phyloP scores from a whole-genome alignment of 148 eudicot genomes.

The Rhododendron griersonianum region DNA sequence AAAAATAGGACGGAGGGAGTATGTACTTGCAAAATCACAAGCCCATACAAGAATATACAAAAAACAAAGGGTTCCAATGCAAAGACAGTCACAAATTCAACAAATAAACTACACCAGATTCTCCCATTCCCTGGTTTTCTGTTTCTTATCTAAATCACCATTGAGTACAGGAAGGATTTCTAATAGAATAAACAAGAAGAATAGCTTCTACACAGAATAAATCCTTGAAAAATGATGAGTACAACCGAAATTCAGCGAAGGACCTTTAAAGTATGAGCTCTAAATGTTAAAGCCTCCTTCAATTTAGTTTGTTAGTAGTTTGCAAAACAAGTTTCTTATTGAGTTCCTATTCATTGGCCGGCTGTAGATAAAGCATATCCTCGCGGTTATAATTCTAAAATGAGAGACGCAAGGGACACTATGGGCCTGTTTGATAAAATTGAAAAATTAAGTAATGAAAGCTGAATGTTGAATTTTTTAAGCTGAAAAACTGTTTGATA shows the following conservation, averaged over 20 bases:
- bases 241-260: conserved; percentile 6
- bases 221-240: not conserved
- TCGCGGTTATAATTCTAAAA: conserved; percentile 12
- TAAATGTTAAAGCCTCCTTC: conserved; percentile 23
- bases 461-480: too few species aligned
- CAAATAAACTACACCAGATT: not conserved
- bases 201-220: not conserved
- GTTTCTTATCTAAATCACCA: not conserved
- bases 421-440: too few species aligned
- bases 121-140: not conserved
- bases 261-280: conserved; percentile 1
- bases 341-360: conserved; percentile 8
- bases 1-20: too few species aligned
- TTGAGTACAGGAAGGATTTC: not conserved
- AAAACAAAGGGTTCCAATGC: too few species aligned
- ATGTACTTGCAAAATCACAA: too few species aligned
- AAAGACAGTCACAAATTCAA: too few species aligned
- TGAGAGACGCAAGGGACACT: not conserved
- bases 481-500: too few species aligned
- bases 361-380: conserved; percentile 8
- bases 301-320: conserved; percentile 18
- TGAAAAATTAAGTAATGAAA: too few species aligned
- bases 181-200: not conserved
- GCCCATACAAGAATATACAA: too few species aligned
- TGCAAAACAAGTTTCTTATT: conserved; percentile 25